A percentile compares a stretch with the other conserved stretches of the same genome.
phyloP scores from a whole-genome alignment of 305 asterid species.

The Fraxinus sp. region DNA sequence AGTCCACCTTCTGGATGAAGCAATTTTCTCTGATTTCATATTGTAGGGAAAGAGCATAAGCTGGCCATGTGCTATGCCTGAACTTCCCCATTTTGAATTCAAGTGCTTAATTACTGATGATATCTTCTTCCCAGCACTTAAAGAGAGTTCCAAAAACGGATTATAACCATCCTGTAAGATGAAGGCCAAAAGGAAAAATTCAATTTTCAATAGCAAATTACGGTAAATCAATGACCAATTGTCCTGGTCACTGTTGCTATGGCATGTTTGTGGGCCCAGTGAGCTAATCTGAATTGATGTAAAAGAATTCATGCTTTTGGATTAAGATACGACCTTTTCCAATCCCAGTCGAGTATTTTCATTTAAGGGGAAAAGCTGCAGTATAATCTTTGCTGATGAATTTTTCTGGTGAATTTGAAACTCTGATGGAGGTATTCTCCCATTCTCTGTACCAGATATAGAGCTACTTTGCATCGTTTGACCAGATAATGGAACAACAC shows the following conservation, averaged over 20 bases:
- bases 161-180: slow-evolving; percentile 68
- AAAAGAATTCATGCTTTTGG: slow-evolving; percentile 5
- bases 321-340: slow-evolving; percentile 55
- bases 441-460: slow-evolving; percentile 30
- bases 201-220: neutral
- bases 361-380: slow-evolving; percentile 81
- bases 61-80: slow-evolving; percentile 45
- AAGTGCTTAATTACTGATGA: slow-evolving; percentile 82
- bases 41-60: slow-evolving; percentile 69
- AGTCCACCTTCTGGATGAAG: slow-evolving; percentile 66
- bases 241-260: neutral
- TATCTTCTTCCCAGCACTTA: slow-evolving; percentile 70
- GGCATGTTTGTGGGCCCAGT: neutral
- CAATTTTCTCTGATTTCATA: slow-evolving; percentile 42
- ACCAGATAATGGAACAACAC: slow-evolving; percentile 17
- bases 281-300: neutral
- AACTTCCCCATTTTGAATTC: slow-evolving; percentile 67
- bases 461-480: slow-evolving; percentile 16
- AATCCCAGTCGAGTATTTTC: slow-evolving; percentile 50
- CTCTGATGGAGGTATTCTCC: slow-evolving; percentile 27
- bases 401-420: slow-evolving; percentile 32
- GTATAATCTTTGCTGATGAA: slow-evolving; percentile 58
- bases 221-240: neutral
- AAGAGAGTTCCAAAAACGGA: slow-evolving; percentile 80
- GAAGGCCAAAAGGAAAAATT: neutral